These are phyloP conservation scores for Xerocomellus amylosporus DNA, from an alignment of 768 basidiomycete species.

Conservation along the genomic window DNA sequence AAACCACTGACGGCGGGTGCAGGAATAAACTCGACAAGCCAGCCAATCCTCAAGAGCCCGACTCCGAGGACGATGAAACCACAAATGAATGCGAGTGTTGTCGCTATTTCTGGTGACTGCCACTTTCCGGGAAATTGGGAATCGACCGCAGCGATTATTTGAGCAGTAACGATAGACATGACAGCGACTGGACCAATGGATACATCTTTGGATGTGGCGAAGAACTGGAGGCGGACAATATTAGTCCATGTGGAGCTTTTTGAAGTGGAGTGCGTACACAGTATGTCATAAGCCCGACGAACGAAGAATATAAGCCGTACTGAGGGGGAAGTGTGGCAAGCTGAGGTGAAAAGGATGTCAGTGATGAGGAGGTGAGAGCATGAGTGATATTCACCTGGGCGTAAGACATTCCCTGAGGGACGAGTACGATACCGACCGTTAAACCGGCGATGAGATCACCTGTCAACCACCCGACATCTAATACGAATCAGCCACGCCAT, in stretches of 20 bases:
- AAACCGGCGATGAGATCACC: constrained; percentile 89
- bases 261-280: constrained; percentile 50
- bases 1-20: constrained; percentile 82
- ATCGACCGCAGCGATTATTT: constrained; percentile 72
- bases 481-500: background rate
- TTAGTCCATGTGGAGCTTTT: background rate
- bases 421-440: constrained; percentile 93
- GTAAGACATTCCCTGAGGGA: constrained; percentile 93
- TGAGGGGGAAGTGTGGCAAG: constrained; percentile 80
- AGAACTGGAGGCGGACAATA: constrained; percentile 53
- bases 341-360: constrained; percentile 36
- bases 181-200: constrained; percentile 99
- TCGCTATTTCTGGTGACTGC: constrained; percentile 74
- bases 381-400: constrained; percentile 49
- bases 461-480: constrained; percentile 75
- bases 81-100: constrained; percentile 76
- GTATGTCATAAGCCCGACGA: constrained; percentile 83
- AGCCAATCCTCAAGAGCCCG: constrained; percentile 86
- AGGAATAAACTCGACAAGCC: constrained; percentile 94
- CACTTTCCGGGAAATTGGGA: constrained; percentile 53
- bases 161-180: constrained; percentile 86
- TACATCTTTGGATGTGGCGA: constrained; percentile 97
- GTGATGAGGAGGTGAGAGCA: background rate
- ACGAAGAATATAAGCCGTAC: constrained; percentile 93
- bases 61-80: constrained; percentile 91